Conservation (phyloP, 2,329 filamentous ascomycete species). For the Pseudovirgaria hyperparasitica region DNA sequence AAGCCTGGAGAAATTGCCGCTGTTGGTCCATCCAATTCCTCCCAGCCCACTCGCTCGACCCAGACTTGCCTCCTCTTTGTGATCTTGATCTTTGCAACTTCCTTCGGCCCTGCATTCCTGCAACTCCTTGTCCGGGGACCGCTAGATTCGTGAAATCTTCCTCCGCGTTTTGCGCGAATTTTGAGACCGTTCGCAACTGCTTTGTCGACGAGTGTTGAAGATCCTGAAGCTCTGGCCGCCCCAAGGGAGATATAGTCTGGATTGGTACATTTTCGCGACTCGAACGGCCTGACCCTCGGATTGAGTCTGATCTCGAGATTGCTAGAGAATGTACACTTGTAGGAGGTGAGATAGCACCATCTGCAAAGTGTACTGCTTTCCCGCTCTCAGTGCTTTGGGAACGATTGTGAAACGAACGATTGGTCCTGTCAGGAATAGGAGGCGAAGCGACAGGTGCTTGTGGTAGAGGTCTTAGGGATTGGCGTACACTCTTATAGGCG, state of each 20-base stretch:
- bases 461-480: conserved; percentile 52
- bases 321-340: conserved; percentile 30
- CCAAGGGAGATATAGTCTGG: conserved; percentile 22
- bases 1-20: conserved; percentile 87
- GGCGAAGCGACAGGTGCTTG: conserved; percentile 19
- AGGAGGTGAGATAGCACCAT: conserved; percentile 31
- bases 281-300: conserved; percentile 23
- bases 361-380: conserved; percentile 6
- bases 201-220: conserved; percentile 82
- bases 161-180: conserved; percentile 61
- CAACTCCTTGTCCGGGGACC: conserved; percentile 69
- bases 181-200: conserved; percentile 77
- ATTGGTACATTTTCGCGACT: conserved; percentile 7
- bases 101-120: conserved; percentile 72
- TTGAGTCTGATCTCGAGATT: conserved; percentile 24
- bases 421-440: conserved; percentile 14
- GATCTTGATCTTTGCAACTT: conserved; percentile 61
- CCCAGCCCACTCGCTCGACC: conserved; percentile 53
- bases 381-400: neutral
- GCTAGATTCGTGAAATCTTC: conserved; percentile 72
- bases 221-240: conserved; percentile 53
- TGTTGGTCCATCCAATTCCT: conserved; percentile 99
- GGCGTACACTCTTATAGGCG: conserved; percentile 59
- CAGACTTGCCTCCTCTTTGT: conserved; percentile 38
- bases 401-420: conserved; percentile 7